Base-by-base conservation (phyloP, 176 grass and related monocot genomes). In the Typha latifolia region DNA sequence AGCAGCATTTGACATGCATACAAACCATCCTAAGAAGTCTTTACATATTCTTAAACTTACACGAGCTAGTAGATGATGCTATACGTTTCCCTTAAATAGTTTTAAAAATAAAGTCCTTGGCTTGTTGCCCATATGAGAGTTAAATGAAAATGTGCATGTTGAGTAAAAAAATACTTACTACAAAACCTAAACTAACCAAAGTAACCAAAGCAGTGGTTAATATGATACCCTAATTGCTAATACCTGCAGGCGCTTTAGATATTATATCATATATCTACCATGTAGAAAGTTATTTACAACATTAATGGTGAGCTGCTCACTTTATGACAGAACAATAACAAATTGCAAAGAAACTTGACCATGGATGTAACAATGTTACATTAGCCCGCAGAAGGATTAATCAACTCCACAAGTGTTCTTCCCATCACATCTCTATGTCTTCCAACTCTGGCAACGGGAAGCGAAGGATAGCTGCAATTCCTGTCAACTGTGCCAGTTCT, bases 381-480 rank as follows among this genome's bases (percentile, higher is more conserved):
- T 23, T 32, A 18, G 11, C 13, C 11, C 13, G 11, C 18, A 65
- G 57, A 14, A 74, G 14, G 22, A 43, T 43, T 47, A 69, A 65
- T n/a, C 15, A 64, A 16, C 61, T 61, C 23, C 8, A 0, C 53
- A 62, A 62, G 31, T 48, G 20, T 64, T 66, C 37, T 49, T 67
- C 32, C 61, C 2, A 51, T 90, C 90, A 90, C 86, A 93, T 90
- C 67, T 99, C 95, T 3, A 99, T 83, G 82, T 99, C 95, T 48
- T 93, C 86, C 32, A 99, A 82, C 31, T 99, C 74, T 63, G 89
- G 86, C 59, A 99, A 77, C 12, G 94, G 89, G 32, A 83, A 99
- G 14, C 86, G 83, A 62, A 99, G 86, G 66, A 99, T 84, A 76
- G 95, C 94, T 63, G 89, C 94, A 68, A 99, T 72, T 72, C 89